These are phyloP conservation scores for Citrus glauca DNA, from an alignment of 345 rosid species.

Conservation along the genomic window DNA sequence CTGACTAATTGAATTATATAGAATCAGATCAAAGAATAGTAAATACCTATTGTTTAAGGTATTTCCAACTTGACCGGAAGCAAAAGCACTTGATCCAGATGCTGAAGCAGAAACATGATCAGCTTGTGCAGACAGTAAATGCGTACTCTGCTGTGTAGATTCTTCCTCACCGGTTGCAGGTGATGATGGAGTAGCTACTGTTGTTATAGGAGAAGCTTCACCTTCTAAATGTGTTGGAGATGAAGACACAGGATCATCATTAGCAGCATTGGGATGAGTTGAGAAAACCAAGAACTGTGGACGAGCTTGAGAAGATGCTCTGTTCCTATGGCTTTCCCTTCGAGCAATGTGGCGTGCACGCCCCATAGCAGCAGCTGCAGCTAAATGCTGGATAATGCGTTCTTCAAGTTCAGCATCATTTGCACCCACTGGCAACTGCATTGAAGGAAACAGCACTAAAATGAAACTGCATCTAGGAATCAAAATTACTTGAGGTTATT, in stretches of 20 bases:
- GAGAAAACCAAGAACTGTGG: conserved; percentile 79
- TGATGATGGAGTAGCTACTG: conserved; percentile 43
- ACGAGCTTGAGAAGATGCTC: conserved; percentile 69
- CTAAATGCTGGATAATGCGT: conserved; percentile 90
- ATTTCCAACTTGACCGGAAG: conserved; percentile 29
- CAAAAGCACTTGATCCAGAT: conserved; percentile 41
- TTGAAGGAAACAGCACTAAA: conserved; percentile 13
- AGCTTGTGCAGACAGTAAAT: conserved; percentile 32
- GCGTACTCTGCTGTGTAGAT: conserved; percentile 29
- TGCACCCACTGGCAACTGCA: conserved; percentile 72
- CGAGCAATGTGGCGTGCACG: conserved; percentile 70
- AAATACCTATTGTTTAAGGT: conserved; percentile 45
- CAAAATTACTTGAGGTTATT: conserved; percentile 1
- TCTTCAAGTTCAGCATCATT: conserved; percentile 92
- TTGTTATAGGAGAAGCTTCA: conserved; percentile 37
- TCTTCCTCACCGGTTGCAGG: conserved; percentile 39
- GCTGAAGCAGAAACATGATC: conserved; percentile 43
- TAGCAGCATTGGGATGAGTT: conserved; percentile 47
- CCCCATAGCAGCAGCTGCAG: conserved; percentile 98
- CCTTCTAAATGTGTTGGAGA: conserved; percentile 55
- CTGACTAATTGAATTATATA: not conserved
- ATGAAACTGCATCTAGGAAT: not conserved
- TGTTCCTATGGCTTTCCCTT: conserved; percentile 81
- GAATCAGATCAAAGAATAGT: not conserved
- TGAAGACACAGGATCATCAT: conserved; percentile 46